Conservation (phyloP, 225 moss, liverwort and hornwort species). For the Anthoceros angustus region DNA sequence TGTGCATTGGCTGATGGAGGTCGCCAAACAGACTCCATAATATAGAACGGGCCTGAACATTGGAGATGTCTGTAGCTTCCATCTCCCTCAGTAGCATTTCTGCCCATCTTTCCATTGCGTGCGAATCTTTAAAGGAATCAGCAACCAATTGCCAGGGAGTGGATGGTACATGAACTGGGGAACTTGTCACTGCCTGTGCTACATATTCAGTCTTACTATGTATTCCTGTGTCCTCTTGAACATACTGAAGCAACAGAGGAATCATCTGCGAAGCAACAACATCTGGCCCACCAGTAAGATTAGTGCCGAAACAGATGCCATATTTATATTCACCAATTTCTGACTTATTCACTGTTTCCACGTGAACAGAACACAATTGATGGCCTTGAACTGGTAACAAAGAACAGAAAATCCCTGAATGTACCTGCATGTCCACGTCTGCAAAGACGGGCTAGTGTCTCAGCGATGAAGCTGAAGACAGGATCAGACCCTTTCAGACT, state of each 20-base stretch:
- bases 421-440: constrained; percentile 85
- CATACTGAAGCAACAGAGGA: constrained; percentile 32
- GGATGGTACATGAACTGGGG: constrained; percentile 14
- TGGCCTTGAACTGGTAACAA: not conserved
- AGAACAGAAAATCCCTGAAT: not conserved
- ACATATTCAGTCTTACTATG: constrained; percentile 17
- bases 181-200: not conserved
- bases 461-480: constrained; percentile 47
- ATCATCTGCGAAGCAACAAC: constrained; percentile 43
- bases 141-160: constrained; percentile 49
- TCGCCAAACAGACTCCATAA: constrained; percentile 50
- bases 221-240: constrained; percentile 12
- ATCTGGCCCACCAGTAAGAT: constrained; percentile 29
- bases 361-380: not conserved
- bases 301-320: constrained; percentile 9
- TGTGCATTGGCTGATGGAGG: constrained; percentile 44
- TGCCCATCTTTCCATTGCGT: constrained; percentile 73
- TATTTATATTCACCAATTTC: not conserved
- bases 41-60: constrained; percentile 48
- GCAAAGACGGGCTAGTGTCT: constrained; percentile 49
- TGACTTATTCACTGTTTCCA: not conserved
- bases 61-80: constrained; percentile 28
- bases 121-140: constrained; percentile 48
- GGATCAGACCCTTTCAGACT: constrained; percentile 20
- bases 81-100: constrained; percentile 64